Evolutionary conservation across 1,139 yeast species (phyloP).

Genomic region (Pichiaceae sp.): DNA sequence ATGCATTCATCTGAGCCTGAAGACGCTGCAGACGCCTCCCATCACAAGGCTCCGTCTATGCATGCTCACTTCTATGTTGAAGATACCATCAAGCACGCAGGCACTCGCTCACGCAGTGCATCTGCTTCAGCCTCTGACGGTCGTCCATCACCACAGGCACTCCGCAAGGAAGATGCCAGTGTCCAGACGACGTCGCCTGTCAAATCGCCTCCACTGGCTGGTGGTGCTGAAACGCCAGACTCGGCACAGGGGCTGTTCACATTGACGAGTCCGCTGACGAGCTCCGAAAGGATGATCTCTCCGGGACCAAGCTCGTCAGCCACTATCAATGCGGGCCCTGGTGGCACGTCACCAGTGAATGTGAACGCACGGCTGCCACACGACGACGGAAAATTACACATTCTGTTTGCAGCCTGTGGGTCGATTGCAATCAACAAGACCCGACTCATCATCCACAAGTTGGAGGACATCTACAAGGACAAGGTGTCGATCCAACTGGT

Average conservation of each 20-base stretch:
- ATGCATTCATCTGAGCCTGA: constrained; percentile 4
- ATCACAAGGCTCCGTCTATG: constrained; percentile 51
- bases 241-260: neutral
- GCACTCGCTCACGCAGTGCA: constrained; percentile 28
- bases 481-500: constrained; percentile 74
- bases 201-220: neutral
- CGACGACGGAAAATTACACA: constrained; percentile 85
- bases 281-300: neutral
- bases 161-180: neutral
- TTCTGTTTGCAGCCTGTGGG: constrained; percentile 85
- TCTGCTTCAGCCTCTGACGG: constrained; percentile 29
- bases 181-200: constrained; percentile 3
- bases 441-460: constrained; percentile 62
- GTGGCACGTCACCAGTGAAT: constrained; percentile 22
- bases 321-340: constrained; percentile 3
- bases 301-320: neutral
- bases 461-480: constrained; percentile 70
- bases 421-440: constrained; percentile 74
- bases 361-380: constrained; percentile 78
- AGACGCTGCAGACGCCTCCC: constrained; percentile 17
- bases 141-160: constrained; percentile 16
- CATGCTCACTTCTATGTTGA: constrained; percentile 80
- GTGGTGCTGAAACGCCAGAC: neutral
- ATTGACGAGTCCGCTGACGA: neutral
- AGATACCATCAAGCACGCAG: constrained; percentile 51